phyloP scores from a whole-genome alignment of 345 rosid species.

The Eucalyptus pumila region DNA sequence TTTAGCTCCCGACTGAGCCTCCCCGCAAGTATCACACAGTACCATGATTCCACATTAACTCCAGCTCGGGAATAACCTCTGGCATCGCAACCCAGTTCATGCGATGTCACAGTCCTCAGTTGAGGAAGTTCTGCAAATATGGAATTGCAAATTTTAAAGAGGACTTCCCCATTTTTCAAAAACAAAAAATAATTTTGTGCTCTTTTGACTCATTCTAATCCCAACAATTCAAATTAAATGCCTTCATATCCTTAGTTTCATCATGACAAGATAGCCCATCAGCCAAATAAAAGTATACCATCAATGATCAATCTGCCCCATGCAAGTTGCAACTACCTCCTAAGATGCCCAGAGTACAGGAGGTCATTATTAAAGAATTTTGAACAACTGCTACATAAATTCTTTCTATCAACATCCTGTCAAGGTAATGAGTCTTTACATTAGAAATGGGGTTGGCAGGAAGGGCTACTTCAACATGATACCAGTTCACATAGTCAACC shows the following conservation, averaged over 20 bases:
- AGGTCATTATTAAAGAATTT: background rate
- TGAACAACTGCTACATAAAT: background rate
- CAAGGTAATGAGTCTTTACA: background rate
- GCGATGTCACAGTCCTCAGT: slow-evolving; percentile 70
- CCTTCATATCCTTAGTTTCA: background rate
- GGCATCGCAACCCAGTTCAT: slow-evolving; percentile 91
- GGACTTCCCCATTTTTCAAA: background rate
- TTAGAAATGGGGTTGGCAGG: background rate
- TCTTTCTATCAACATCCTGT: background rate
- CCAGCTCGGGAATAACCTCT: slow-evolving; percentile 89
- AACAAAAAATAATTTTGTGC: background rate
- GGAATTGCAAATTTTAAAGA: background rate
- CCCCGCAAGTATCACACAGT: slow-evolving; percentile 88
- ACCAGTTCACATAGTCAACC: background rate
- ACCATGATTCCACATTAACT: slow-evolving; percentile 55
- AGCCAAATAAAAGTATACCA: background rate
- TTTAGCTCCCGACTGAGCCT: slow-evolving; percentile 75
- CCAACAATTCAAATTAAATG: background rate
- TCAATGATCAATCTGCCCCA: background rate
- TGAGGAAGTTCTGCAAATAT: slow-evolving; percentile 63
- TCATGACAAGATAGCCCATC: background rate
- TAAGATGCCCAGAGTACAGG: background rate
- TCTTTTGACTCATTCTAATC: background rate
- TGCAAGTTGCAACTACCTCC: background rate
- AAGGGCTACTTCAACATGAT: background rate